Conservation (phyloP, 2,329 filamentous ascomycete species). For the Purpureocillium lavendulum region DNA sequence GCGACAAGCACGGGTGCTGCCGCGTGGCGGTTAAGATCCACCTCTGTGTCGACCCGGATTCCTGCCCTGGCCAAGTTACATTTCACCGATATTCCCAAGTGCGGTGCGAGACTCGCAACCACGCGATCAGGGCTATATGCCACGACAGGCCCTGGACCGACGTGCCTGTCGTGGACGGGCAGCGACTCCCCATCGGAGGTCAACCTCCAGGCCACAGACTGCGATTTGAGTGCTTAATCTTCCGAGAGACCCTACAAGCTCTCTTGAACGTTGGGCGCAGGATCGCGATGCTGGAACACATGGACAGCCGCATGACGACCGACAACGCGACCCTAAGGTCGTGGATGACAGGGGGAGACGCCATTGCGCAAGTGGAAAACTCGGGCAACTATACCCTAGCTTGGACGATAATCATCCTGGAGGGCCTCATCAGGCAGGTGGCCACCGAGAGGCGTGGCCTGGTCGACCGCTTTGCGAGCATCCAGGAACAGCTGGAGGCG, state of each 20-base stretch:
- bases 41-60: slow-evolving; percentile 8
- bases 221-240: neutral
- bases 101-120: neutral
- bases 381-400: neutral
- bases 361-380: too few species aligned
- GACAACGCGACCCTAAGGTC: neutral
- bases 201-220: neutral
- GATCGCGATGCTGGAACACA: neutral
- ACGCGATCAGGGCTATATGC: neutral
- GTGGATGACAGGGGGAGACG: too few species aligned
- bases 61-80: slow-evolving; percentile 3
- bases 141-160: neutral
- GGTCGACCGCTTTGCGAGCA: neutral
- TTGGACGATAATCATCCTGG: neutral
- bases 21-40: slow-evolving; percentile 7
- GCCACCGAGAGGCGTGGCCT: neutral
- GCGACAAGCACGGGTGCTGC: slow-evolving; percentile 19
- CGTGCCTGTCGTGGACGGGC: neutral
- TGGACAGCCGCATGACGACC: neutral
- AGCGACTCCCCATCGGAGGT: neutral
- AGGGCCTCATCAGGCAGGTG: neutral
- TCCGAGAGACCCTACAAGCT: neutral
- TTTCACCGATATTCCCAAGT: slow-evolving; percentile 13
- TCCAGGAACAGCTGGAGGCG: neutral
- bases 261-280: neutral